These are phyloP conservation scores for Emericellopsis terricola DNA, from an alignment of 495 filamentous ascomycete species.

Conservation along the genomic window DNA sequence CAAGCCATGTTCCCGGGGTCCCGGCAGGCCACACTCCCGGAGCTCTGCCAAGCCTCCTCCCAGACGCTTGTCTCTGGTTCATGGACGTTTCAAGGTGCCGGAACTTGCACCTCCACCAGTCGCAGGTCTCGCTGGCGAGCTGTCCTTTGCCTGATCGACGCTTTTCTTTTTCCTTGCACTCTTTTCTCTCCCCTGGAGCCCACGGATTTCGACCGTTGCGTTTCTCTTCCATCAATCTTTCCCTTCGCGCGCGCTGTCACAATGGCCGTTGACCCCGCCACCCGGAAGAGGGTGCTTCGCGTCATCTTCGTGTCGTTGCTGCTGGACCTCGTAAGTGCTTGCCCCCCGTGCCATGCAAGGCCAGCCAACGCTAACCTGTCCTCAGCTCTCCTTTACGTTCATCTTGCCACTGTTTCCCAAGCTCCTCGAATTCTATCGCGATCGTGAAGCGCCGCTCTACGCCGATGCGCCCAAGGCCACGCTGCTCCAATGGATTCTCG, in stretches of 20 bases:
- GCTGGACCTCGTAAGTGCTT: slow-evolving; percentile 28
- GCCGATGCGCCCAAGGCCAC: slow-evolving; percentile 32
- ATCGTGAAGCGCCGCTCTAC: slow-evolving; percentile 37
- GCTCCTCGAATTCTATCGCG: slow-evolving; percentile 87
- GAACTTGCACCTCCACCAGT: too few species aligned
- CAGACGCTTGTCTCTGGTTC: too few species aligned
- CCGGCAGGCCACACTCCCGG: too few species aligned
- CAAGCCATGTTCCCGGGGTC: too few species aligned
- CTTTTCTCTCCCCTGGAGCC: too few species aligned
- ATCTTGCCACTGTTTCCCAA: slow-evolving; percentile 93
- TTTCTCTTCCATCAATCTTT: neutral
- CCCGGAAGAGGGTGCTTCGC: slow-evolving; percentile 65
- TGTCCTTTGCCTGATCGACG: too few species aligned
- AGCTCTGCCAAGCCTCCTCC: too few species aligned
- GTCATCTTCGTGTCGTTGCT: slow-evolving; percentile 44
- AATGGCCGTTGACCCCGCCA: slow-evolving; percentile 27
- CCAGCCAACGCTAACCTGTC: neutral
- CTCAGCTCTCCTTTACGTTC: slow-evolving; percentile 52
- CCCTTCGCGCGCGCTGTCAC: neutral
- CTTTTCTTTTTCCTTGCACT: too few species aligned
- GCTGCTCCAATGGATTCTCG: slow-evolving; percentile 59
- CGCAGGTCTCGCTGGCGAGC: too few species aligned
- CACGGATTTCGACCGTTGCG: too few species aligned
- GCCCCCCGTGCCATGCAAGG: neutral
- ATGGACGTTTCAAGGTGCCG: too few species aligned